Conservation (phyloP, 129 eudicot species). For the Deinandra increscens region DNA sequence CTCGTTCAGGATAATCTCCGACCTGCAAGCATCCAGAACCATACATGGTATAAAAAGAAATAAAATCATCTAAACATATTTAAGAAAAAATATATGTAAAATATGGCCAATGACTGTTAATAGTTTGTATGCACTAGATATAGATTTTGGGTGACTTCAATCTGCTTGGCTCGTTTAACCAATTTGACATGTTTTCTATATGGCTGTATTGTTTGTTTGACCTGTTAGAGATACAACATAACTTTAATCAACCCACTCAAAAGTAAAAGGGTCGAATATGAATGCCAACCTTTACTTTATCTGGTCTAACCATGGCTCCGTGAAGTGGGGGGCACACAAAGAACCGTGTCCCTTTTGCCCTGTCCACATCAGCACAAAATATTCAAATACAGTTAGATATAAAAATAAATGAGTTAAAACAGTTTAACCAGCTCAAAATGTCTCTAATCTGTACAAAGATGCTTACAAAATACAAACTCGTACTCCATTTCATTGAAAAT, state of each 20-base stretch:
- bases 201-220: background rate
- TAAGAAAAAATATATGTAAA: background rate
- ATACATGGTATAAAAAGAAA: background rate
- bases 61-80: too few relatives aligned
- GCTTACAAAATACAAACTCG: background rate
- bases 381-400: background rate
- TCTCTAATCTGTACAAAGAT: background rate
- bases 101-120: background rate
- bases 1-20: conserved; percentile 89
- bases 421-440: background rate
- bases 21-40: conserved; percentile 46
- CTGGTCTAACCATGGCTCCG: conserved; percentile 91
- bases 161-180: conserved; percentile 1
- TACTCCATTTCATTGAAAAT: background rate
- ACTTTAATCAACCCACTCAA: background rate
- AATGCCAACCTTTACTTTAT: conserved; percentile 78
- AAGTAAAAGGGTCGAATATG: conserved; percentile 7
- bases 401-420: background rate
- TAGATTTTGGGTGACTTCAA: background rate
- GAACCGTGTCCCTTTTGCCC: conserved; percentile 87
- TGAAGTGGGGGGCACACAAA: conserved; percentile 89
- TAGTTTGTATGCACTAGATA: background rate
- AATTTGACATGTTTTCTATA: background rate
- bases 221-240: background rate
- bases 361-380: conserved; percentile 31